Conservation (phyloP, 768 basidiomycete genomes). For the Suillus alpinus region DNA sequence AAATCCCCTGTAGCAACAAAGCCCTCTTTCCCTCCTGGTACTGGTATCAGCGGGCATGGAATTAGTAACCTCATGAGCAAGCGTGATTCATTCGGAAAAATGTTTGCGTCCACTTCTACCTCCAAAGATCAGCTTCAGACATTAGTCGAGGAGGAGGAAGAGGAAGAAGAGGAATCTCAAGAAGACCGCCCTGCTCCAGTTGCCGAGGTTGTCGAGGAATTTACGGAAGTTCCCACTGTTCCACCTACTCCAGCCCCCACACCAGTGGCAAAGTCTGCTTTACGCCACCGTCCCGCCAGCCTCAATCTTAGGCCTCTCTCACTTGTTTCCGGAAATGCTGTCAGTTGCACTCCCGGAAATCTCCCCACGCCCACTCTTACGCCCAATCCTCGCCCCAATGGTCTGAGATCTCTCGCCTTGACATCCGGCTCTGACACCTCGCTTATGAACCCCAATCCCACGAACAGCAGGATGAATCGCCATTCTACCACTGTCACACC, state of each 20-base stretch:
- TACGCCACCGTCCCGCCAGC: constrained; percentile 63
- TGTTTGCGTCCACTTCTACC: constrained; percentile 54
- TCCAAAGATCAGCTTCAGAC: constrained; percentile 79
- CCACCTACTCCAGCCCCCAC: constrained; percentile 30
- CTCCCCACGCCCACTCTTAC: constrained; percentile 56
- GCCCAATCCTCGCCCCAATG: constrained; percentile 42
- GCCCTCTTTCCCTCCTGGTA: constrained; percentile 53
- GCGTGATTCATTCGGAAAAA: constrained; percentile 79
- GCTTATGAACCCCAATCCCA: constrained; percentile 16
- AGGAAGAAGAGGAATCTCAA: constrained; percentile 42
- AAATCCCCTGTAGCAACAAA: constrained; percentile 47
- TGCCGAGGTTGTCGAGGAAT: constrained; percentile 14
- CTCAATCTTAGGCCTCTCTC: constrained; percentile 71
- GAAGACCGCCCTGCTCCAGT: constrained; percentile 16
- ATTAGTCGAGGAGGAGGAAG: constrained; percentile 83
- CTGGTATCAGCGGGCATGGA: constrained; percentile 39
- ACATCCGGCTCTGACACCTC: constrained; percentile 28
- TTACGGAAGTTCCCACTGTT: constrained; percentile 22
- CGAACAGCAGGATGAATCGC: not conserved
- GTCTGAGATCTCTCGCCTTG: constrained; percentile 55
- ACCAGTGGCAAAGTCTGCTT: constrained; percentile 34
- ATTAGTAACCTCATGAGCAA: constrained; percentile 51
- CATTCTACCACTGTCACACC: constrained; percentile 8
- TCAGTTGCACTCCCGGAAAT: constrained; percentile 31
- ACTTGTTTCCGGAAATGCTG: constrained; percentile 54